A percentile compares a stretch with the other conserved stretches of the same genome.
Evolutionary conservation across 2,329 filamentous ascomycete species (phyloP).

Genomic region (Atkinsonella hypoxylon): DNA sequence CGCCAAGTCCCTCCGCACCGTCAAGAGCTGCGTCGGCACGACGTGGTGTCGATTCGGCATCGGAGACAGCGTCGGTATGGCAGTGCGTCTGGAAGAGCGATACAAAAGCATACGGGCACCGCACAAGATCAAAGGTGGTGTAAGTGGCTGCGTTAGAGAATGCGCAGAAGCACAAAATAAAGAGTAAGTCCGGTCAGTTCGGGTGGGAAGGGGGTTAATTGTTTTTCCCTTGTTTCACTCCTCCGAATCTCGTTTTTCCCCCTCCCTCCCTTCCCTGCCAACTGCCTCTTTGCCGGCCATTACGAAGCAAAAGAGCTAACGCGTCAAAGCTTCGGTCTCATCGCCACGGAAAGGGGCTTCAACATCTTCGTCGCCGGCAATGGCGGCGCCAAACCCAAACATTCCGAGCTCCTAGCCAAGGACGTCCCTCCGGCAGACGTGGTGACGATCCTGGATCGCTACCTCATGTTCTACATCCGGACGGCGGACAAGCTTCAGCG

Average conservation of each 20-base stretch:
- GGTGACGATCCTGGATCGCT: slow-evolving; percentile 74
- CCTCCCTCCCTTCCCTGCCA: neutral
- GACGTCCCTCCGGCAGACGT: slow-evolving; percentile 77
- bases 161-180: slow-evolving; percentile 90
- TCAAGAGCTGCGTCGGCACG: slow-evolving; percentile 85
- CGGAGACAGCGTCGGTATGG: slow-evolving; percentile 84
- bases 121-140: slow-evolving; percentile 85
- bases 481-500: slow-evolving; percentile 84
- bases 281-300: neutral
- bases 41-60: slow-evolving; percentile 88
- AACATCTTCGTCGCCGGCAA: slow-evolving; percentile 89
- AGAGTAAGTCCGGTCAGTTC: slow-evolving; percentile 43
- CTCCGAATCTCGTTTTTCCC: neutral
- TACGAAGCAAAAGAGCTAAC: neutral
- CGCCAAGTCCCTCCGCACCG: slow-evolving; percentile 75
- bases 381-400: slow-evolving; percentile 72
- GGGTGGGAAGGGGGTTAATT: too few species aligned
- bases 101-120: slow-evolving; percentile 86
- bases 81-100: slow-evolving; percentile 73
- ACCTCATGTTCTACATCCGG: slow-evolving; percentile 87
- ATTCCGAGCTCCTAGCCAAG: slow-evolving; percentile 73
- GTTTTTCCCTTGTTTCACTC: neutral
- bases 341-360: slow-evolving; percentile 85
- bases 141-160: slow-evolving; percentile 84
- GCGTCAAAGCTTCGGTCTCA: slow-evolving; percentile 62